phyloP scores from a whole-genome alignment of 2,329 filamentous ascomycete species.

The Fusarium humuli region DNA sequence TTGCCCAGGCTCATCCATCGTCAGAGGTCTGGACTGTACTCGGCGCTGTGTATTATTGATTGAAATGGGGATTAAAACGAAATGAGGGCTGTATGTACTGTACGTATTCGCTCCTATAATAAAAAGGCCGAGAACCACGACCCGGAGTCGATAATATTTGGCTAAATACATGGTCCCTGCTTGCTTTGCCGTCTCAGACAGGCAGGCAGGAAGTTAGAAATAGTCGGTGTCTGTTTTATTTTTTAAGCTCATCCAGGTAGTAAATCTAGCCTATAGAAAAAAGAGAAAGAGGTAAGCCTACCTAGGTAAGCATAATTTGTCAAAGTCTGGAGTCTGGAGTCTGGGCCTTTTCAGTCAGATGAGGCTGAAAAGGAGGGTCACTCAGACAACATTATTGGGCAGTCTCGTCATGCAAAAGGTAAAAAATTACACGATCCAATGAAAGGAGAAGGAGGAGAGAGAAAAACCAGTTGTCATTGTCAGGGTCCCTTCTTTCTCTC shows the following conservation, averaged over 20 bases:
- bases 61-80: slow-evolving; percentile 12
- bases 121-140: slow-evolving; percentile 8
- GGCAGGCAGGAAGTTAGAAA: slow-evolving; percentile 12
- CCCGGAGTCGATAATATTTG: slow-evolving; percentile 6
- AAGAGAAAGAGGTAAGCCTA: slow-evolving; percentile 19
- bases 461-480: neutral
- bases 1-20: slow-evolving; percentile 28
- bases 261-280: slow-evolving; percentile 6
- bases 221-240: slow-evolving; percentile 2
- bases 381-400: slow-evolving; percentile 23
- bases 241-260: slow-evolving; percentile 25
- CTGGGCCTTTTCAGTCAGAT: slow-evolving; percentile 37
- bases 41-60: slow-evolving; percentile 19
- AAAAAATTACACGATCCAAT: slow-evolving; percentile 16
- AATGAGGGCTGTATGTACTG: neutral
- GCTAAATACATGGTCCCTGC: slow-evolving; percentile 1
- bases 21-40: slow-evolving; percentile 36
- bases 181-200: slow-evolving; percentile 2
- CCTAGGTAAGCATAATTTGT: slow-evolving; percentile 6
- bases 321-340: slow-evolving; percentile 14
- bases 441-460: neutral
- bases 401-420: slow-evolving; percentile 2
- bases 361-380: slow-evolving; percentile 41
- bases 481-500: neutral
- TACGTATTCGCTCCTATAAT: neutral